Base-by-base conservation (phyloP, 116 monocot species). In the Iris pallida region DNA sequence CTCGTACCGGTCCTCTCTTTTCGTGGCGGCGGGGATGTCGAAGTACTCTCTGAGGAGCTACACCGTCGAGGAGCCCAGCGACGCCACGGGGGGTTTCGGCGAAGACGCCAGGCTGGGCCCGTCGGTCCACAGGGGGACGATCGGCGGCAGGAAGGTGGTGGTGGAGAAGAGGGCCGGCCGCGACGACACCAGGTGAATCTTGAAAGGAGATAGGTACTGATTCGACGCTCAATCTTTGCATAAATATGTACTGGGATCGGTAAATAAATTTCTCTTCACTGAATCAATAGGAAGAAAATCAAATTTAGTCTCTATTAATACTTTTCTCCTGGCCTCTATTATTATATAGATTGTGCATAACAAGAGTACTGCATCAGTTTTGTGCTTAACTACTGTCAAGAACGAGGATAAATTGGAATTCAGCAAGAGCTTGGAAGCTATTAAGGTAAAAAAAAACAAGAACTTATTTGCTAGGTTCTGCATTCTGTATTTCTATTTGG, bases 371-470 rank as follows among this genome's bases (percentile, higher is more conserved):
- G 80, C 90, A 18, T 57, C 90, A 1, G 90, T 81, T 0, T 55
- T 90, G 61, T 90, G 90, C 58, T 61, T 90, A n/a, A 90, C 90
- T 11, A 81, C 90, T 12, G 90, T 86, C 63, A 90, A 90, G 74
- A 90, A 90, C 60, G 90, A 90, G 76, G 90, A 90, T 62, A 90
- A 90, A 61, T 66, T 90, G 5, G 90, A 90, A 42, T 90, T 90
- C 71, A 86, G 86, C 75, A 90, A 90, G 63, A 86, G 83, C 19
- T 67, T 90, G 57, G 90, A 90, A 63, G 90, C 90, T 51, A 90
- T 90, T 61, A 90, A 90, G 90, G 90, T 90, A 14, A 60, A 48
- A 20, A n/a, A n/a, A n/a, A n/a, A n/a, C n/a, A n/a, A n/a, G n/a
- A n/a, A n/a, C n/a, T n/a, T n/a, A n/a, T n/a, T n/a, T n/a, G n/a